Conservation (phyloP, 1,284 basidiomycete genomes). For the Porodaedalea pini region DNA sequence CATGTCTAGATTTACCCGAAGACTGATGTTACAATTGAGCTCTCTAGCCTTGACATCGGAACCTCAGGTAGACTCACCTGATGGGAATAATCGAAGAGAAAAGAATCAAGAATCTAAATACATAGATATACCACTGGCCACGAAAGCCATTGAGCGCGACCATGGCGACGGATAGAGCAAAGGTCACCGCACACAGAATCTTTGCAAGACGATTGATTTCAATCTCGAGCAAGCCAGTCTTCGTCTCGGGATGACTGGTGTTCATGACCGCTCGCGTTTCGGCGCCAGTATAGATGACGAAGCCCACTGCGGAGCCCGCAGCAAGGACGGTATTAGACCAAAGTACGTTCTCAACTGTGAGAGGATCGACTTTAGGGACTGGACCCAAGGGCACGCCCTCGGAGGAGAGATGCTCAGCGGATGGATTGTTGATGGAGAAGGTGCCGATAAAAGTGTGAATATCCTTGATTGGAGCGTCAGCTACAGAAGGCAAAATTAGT, state of each 20-base stretch:
- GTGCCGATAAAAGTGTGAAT: slow-evolving; percentile 96
- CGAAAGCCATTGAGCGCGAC: slow-evolving; percentile 97
- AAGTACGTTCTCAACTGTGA: slow-evolving; percentile 90
- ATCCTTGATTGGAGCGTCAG: slow-evolving; percentile 94
- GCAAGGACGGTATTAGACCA: slow-evolving; percentile 99
- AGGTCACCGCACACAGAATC: slow-evolving; percentile 94
- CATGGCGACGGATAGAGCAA: slow-evolving; percentile 84
- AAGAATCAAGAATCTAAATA: slow-evolving; percentile 94
- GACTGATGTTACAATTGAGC: slow-evolving; percentile 42
- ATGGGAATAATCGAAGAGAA: slow-evolving; percentile 99
- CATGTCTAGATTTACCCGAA: slow-evolving; percentile 99
- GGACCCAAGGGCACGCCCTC: slow-evolving; percentile 55
- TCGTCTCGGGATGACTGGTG: slow-evolving; percentile 94
- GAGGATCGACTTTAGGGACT: slow-evolving; percentile 66
- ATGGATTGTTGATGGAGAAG: slow-evolving; percentile 68
- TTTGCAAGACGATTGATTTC: slow-evolving; percentile 97
- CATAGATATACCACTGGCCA: slow-evolving; percentile 94
- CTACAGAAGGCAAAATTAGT: slow-evolving; percentile 36
- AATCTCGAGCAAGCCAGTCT: slow-evolving; percentile 87
- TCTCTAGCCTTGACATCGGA: neutral
- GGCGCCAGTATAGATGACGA: slow-evolving; percentile 91
- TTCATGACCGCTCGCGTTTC: slow-evolving; percentile 99
- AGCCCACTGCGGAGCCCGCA: slow-evolving; percentile 88
- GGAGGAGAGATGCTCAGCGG: slow-evolving; percentile 43
- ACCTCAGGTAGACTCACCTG: slow-evolving; percentile 57